Percentiles rank a stretch among this genome's conserved stretches.
Evolutionary conservation across 495 filamentous ascomycete species (phyloP).

Genomic region (Daldinia decipiens): DNA sequence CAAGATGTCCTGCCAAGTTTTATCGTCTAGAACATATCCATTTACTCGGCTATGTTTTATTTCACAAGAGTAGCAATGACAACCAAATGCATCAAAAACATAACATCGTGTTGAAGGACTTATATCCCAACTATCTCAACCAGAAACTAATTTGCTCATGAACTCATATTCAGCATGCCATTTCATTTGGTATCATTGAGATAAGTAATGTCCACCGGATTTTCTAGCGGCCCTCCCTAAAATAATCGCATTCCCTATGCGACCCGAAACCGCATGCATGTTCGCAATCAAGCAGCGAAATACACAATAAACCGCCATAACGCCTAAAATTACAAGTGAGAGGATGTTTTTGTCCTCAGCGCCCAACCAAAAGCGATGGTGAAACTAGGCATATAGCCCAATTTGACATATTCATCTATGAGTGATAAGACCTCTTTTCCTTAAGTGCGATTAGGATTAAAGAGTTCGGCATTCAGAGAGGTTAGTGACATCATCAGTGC

Average conservation of each 20-base stretch:
- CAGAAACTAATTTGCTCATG: constrained; percentile 12
- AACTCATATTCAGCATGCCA: constrained; percentile 20
- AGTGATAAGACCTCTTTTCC: constrained; percentile 4
- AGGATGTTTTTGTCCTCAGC: background rate
- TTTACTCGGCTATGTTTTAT: background rate
- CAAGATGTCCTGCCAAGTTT: constrained; percentile 12
- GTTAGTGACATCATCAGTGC: constrained; percentile 64
- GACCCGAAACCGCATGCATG: constrained; percentile 11
- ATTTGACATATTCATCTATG: constrained; percentile 8
- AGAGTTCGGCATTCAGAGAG: background rate
- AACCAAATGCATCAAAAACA: background rate
- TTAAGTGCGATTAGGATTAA: background rate
- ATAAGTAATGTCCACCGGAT: constrained; percentile 10
- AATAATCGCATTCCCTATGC: constrained; percentile 14
- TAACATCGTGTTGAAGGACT: background rate
- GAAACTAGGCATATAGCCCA: constrained; percentile 9
- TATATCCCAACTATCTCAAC: background rate
- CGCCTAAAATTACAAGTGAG: constrained; percentile 35
- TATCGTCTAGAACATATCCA: background rate
- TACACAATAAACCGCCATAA: constrained; percentile 21
- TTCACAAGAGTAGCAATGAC: background rate
- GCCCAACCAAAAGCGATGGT: constrained; percentile 8
- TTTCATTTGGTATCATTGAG: constrained; percentile 24
- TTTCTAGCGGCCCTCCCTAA: constrained; percentile 22
- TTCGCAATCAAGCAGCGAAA: constrained; percentile 29